Percentiles rank a stretch among this genome's conserved stretches.
These are phyloP conservation scores for Neonectria ditissima DNA, from an alignment of 2,329 filamentous ascomycete genomes.

Conservation along the genomic window DNA sequence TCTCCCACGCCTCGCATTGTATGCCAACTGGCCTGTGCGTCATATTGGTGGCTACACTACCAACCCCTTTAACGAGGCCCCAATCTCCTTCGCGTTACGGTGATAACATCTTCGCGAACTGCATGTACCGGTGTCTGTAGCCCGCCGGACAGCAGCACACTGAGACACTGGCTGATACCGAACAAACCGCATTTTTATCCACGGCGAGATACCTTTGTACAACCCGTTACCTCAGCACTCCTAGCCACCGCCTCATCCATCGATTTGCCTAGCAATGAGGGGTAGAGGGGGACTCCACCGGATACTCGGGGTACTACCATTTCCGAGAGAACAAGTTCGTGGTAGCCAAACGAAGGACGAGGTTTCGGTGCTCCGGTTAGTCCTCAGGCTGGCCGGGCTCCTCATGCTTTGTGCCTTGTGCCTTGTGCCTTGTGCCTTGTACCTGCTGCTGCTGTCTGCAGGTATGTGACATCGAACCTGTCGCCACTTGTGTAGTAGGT, in stretches of 20 bases:
- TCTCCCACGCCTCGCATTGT: slow-evolving; percentile 19
- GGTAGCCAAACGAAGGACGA: too few species aligned
- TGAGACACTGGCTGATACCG: slow-evolving; percentile 5
- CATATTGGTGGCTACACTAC: slow-evolving; percentile 36
- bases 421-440: background rate
- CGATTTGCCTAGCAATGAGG: slow-evolving; percentile 23
- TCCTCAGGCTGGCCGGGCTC: background rate
- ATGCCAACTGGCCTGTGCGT: slow-evolving; percentile 8
- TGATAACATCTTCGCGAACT: slow-evolving; percentile 29
- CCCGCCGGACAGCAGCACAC: slow-evolving; percentile 31
- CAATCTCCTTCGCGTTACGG: slow-evolving; percentile 41
- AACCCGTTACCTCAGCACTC: slow-evolving; percentile 39
- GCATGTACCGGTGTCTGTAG: slow-evolving; percentile 38
- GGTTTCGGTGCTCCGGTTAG: background rate
- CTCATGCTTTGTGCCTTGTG: background rate
- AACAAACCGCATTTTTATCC: slow-evolving; percentile 5
- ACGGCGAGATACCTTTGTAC: slow-evolving; percentile 20
- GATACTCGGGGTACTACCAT: slow-evolving; percentile 31
- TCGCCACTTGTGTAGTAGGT: slow-evolving; percentile 1
- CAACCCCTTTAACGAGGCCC: slow-evolving; percentile 43
- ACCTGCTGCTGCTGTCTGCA: background rate
- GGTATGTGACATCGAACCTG: slow-evolving; percentile 7
- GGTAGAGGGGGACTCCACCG: slow-evolving; percentile 16
- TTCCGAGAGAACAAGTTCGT: slow-evolving; percentile 27
- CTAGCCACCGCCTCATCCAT: slow-evolving; percentile 20